Percentiles rank a stretch among this genome's conserved stretches.
Evolutionary conservation across 805 yeast genomes (phyloP).

Genomic region (Kockiozyma suomiensis): DNA sequence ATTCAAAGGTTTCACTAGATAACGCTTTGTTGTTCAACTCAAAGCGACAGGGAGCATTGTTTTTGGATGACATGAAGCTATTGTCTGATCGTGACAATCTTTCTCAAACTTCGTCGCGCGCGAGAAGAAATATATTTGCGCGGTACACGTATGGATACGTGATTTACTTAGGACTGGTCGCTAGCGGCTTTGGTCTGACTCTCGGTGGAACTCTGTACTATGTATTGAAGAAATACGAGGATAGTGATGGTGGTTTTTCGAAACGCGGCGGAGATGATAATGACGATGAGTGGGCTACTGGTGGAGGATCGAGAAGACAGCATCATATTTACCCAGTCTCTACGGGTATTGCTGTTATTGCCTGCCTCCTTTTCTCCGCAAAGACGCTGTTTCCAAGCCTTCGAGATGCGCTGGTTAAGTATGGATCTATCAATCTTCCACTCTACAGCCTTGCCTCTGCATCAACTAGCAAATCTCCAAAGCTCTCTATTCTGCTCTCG

Average conservation of each 20-base stretch:
- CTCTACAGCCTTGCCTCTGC: neutral
- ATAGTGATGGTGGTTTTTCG: neutral
- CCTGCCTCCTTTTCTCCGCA: constrained; percentile 9
- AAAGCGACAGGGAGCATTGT: neutral
- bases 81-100: neutral
- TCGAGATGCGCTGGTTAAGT: constrained; percentile 12
- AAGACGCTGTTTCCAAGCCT: constrained; percentile 14
- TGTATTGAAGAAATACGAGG: constrained; percentile 2
- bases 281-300: neutral
- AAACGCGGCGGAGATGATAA: neutral
- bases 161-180: constrained; percentile 16
- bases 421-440: constrained; percentile 23
- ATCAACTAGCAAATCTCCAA: constrained; percentile 6
- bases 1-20: neutral
- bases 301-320: constrained; percentile 26
- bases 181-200: constrained; percentile 9
- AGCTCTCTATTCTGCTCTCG: constrained; percentile 9
- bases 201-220: constrained; percentile 5
- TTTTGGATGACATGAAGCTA: neutral
- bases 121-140: neutral
- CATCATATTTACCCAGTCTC: constrained; percentile 27
- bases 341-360: constrained; percentile 8
- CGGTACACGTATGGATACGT: constrained; percentile 11
- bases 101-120: neutral
- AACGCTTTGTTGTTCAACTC: neutral